Conservation (phyloP, 805 yeast species). For the Metschnikowia kunwiensis region DNA sequence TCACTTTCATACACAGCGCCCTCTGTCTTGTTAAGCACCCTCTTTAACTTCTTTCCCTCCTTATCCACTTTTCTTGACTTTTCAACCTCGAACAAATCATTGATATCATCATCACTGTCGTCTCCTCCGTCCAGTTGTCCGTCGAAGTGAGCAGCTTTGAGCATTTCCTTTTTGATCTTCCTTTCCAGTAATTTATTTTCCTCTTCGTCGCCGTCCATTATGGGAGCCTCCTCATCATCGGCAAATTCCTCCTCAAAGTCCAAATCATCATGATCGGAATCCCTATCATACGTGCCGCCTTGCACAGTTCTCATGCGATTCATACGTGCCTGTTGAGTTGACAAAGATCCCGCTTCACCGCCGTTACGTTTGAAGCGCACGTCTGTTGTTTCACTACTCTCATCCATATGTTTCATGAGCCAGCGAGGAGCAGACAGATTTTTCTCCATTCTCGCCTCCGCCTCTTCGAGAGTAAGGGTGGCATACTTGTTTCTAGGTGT, state of each 20-base stretch:
- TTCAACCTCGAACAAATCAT: conserved; percentile 66
- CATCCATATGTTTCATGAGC: conserved; percentile 88
- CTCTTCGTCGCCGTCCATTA: conserved; percentile 93
- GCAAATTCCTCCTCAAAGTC: conserved; percentile 97
- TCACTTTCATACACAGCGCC: conserved; percentile 87
- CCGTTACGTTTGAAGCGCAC: conserved; percentile 39
- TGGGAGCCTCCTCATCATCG: conserved; percentile 98
- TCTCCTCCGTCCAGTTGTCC: conserved; percentile 57
- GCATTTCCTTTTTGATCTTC: conserved; percentile 80
- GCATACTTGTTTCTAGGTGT: conserved; percentile 93
- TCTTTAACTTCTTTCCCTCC: conserved; percentile 83
- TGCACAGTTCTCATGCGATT: conserved; percentile 40
- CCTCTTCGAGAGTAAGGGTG: conserved; percentile 91
- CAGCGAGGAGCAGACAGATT: conserved; percentile 80
- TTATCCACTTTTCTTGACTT: conserved; percentile 72
- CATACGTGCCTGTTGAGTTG: conserved; percentile 1
- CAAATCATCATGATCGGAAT: conserved; percentile 84
- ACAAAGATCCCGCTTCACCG: conserved; percentile 7
- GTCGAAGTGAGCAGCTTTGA: conserved; percentile 71
- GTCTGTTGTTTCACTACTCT: conserved; percentile 49
- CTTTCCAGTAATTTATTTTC: conserved; percentile 87
- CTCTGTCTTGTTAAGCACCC: conserved; percentile 80
- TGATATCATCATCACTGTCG: conserved; percentile 58
- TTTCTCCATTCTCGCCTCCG: conserved; percentile 90
- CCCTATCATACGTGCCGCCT: conserved; percentile 49